Evolutionary conservation across 495 filamentous ascomycete genomes (phyloP).

Genomic region (Trichoderma reesei): DNA sequence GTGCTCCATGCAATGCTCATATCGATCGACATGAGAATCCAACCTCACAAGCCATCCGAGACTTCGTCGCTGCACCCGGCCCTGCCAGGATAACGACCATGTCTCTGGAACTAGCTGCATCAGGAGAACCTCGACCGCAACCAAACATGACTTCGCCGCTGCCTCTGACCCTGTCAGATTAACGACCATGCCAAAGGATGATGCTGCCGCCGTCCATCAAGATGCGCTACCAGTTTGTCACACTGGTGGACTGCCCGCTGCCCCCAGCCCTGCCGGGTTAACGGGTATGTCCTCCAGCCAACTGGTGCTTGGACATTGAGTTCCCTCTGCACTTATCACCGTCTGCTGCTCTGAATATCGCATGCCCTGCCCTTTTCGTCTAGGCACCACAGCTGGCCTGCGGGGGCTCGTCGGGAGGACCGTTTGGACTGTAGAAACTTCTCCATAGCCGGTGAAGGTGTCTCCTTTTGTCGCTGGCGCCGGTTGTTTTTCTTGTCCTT

Average conservation of each 20-base stretch:
- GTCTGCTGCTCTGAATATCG: neutral
- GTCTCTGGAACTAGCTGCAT: neutral
- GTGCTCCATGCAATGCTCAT: neutral
- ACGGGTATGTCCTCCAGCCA: neutral
- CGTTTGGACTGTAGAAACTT: neutral
- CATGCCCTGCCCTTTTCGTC: neutral
- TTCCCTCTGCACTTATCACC: neutral
- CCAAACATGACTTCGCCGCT: neutral
- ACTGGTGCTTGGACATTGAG: neutral
- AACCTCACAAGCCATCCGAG: slow-evolving; percentile 23
- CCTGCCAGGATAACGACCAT: slow-evolving; percentile 7
- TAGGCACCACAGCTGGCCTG: neutral
- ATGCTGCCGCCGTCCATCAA: neutral
- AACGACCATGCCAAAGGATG: neutral
- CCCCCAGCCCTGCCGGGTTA: slow-evolving; percentile 6
- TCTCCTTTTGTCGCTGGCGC: neutral
- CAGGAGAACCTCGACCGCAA: neutral
- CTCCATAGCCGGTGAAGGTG: neutral
- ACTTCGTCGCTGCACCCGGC: slow-evolving; percentile 6
- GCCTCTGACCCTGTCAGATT: slow-evolving; percentile 8
- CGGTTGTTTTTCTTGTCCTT: neutral
- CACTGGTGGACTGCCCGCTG: neutral
- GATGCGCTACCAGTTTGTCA: neutral
- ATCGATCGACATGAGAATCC: neutral
- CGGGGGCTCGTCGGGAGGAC: neutral